Base-by-base conservation (phyloP, 352 stramenopile species). In the Globisporangium acanthophoron region DNA sequence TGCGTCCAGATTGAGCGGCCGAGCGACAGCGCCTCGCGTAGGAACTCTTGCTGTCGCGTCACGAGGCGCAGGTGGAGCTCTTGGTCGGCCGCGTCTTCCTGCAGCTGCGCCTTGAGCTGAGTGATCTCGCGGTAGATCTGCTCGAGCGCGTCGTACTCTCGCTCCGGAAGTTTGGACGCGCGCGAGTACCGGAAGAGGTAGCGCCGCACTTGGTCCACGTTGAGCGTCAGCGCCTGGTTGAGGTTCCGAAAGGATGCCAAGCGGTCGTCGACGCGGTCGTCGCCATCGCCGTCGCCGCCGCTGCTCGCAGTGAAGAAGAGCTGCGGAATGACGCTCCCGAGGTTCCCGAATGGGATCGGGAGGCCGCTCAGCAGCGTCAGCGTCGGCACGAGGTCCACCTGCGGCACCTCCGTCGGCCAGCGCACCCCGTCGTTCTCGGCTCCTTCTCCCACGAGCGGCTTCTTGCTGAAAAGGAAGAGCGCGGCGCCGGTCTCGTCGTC, bases 331-430 rank as follows among this genome's bases (percentile, higher is more conserved):
- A 98, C 62, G 11, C 84, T 87, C 13, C 96, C 96, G 4, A 99
- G 81, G 73, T 96, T 98, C 1, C 87, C 91, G 72, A 98, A 99
- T 20, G 97, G 97, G 68, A 99, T 97, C 1, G 96, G 94, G 45
- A 98, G 64, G 2, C 96, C 95, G 31, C 97, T 74, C 12, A 99
- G 68, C 47, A 98, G 72, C 21, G 93, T 87, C 24, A 99, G 76
- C 18, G 96, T 98, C 15, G 97, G 96, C 5, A 99, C 96, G 29
- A 99, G 70, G 71, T 99, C 96, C 27, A 99, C 97, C 74, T 99
- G 96, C 21, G 83, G 79, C 41, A 97, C 85, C 52, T 86, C 71
- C 3, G 61, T 44, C 7, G 49, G 41, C 62, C 55, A 76, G 7
- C 21, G 8, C n/a, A 49, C 3, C 12, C 16, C 11, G 9, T 54